Evolutionary conservation across 768 basidiomycete genomes (phyloP), one percentile per base, ranked within the genome.

Genomic region (Gloeopeniophorella convolvens): DNA sequence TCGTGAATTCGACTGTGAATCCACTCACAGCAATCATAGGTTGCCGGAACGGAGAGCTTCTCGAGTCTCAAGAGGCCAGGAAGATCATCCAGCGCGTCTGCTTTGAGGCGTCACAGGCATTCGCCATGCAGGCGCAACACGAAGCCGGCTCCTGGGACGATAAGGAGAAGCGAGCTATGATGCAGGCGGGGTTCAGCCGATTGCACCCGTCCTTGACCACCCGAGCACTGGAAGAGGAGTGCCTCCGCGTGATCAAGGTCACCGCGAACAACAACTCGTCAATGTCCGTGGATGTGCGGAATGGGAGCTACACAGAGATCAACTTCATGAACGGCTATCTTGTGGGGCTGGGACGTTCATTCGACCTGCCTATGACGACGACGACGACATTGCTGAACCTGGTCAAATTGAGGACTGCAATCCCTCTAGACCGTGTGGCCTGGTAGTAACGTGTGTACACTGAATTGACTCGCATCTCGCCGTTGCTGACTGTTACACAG

Each of bases 291-390:
- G 91, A 95, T 62, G 64, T 94, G 24, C 74, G 73, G 55, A 65
- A 67, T 27, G 82, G 83, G 35, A 69, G 70, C 44, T 54, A 61
- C 5, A 93, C 91, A 0, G 93, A 97, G 68, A 76, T 97, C 20
- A 78, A 85, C 15, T 88, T 70, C 59, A 71, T 96, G 59, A 92
- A 89, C 52, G 93, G 94, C 4, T 89, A 92, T 63, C 65, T 98
- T 42, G 62, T 81, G 24, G 66, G 69, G 7, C 67, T 91, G 7
- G 94, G 85, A 21, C 58, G 66, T 40, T 65, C 71, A 32, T 76
- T 83, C 57, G 67, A 70, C 5, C 69, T 92, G 26, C 64, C 67
- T 15, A 85, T 82, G 62, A 79, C 80, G 5, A 71, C 75, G 21
- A 86, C 72, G 48, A 63, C 72, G 2, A 68, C 71, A n/a, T 68